Conservation (phyloP, 1,284 basidiomycete species). For the Pascua sp. region DNA sequence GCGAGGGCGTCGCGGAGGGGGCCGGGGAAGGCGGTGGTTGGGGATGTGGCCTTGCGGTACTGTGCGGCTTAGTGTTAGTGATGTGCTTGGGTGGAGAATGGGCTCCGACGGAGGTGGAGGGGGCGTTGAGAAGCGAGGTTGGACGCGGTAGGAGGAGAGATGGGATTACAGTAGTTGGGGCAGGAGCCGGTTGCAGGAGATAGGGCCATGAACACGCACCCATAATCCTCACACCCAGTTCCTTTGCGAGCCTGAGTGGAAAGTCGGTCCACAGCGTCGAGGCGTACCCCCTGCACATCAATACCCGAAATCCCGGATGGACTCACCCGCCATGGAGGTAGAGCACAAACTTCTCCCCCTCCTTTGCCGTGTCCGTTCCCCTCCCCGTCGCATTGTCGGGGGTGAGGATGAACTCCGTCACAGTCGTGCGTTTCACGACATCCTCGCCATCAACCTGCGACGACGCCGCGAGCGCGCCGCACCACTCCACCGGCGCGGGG, state of each 20-base stretch:
- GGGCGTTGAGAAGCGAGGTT: neutral
- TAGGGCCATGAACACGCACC: neutral
- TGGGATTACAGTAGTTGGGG: neutral
- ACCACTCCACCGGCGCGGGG: no score
- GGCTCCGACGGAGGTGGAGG: neutral
- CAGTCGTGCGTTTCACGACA: no score
- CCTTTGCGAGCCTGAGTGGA: conserved; percentile 8
- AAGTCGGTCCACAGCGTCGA: conserved; percentile 15
- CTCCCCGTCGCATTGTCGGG: no score
- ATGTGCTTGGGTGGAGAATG: no score
- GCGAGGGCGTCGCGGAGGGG: conserved; percentile 20
- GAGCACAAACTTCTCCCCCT: conserved; percentile 27
- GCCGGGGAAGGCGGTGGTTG: conserved; percentile 10
- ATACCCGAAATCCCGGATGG: neutral
- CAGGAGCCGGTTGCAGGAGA: no score
- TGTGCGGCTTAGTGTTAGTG: neutral
- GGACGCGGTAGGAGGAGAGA: neutral
- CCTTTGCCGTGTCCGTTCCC: conserved; percentile 9
- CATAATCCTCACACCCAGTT: conserved; percentile 9
- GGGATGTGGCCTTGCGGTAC: conserved; percentile 17
- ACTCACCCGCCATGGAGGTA: conserved; percentile 23
- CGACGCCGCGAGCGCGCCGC: no score
- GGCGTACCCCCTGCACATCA: conserved; percentile 19
- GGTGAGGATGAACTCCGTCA: no score
- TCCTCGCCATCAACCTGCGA: no score